These are phyloP conservation scores for Boletus insuetus DNA, from an alignment of 768 basidiomycete species.

Conservation along the genomic window DNA sequence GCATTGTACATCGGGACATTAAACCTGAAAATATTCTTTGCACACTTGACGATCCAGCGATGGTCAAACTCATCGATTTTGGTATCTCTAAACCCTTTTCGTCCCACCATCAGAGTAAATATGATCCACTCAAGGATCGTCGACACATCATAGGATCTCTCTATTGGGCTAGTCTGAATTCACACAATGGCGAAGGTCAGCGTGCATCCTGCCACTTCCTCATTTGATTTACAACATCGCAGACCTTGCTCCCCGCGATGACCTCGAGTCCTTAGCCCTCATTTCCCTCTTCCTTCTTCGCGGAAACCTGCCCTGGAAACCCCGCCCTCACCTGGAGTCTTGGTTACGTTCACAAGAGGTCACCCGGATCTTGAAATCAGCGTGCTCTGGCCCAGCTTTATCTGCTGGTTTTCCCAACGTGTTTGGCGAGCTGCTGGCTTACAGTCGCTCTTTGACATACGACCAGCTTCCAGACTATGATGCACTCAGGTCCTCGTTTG, in stretches of 20 bases:
- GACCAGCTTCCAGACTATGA: conserved; percentile 1
- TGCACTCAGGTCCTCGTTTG: neutral
- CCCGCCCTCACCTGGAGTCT: neutral
- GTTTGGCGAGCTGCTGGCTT: conserved; percentile 1
- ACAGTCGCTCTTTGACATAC: conserved; percentile 1
- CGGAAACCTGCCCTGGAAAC: conserved; percentile 1
- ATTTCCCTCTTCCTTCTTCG: neutral
- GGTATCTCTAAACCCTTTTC: conserved; percentile 1
- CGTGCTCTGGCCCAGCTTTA: neutral
- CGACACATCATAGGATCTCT: neutral
- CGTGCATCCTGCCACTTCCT: neutral
- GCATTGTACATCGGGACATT: conserved; percentile 1
- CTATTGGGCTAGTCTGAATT: conserved; percentile 2
- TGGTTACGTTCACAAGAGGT: neutral
- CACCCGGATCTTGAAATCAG: neutral
- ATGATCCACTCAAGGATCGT: neutral
- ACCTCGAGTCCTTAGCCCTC: conserved; percentile 1
- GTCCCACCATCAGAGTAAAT: neutral
- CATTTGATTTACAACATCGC: neutral
- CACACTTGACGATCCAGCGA: neutral
- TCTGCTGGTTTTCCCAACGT: neutral
- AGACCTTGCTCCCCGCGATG: conserved; percentile 1
- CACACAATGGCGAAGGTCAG: conserved; percentile 5
- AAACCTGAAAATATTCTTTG: conserved; percentile 3
- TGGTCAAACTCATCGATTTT: conserved; percentile 1